Evolutionary conservation across 306 rosid species (phyloP).

Genomic region (Alnus glutinosa): DNA sequence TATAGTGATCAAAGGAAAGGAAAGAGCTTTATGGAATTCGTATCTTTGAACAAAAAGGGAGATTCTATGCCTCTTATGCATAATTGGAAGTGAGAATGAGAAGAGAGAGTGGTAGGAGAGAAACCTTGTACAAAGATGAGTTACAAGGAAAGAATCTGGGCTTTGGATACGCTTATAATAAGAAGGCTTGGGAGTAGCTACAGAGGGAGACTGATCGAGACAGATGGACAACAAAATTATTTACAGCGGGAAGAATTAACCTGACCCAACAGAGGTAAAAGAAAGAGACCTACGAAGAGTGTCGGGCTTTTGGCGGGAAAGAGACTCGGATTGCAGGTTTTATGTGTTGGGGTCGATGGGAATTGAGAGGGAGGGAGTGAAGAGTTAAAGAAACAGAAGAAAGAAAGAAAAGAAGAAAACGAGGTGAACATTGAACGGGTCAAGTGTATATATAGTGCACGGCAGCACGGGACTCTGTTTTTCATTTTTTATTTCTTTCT

Average conservation of each 20-base stretch:
- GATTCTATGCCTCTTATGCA: background rate
- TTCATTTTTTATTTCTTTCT: background rate
- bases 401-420: constrained; percentile 20
- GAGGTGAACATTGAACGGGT: background rate
- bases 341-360: background rate
- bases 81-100: background rate
- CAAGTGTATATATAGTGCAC: constrained; percentile 40
- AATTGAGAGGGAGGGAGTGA: background rate
- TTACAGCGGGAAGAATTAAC: background rate
- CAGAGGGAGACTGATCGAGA: background rate
- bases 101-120: constrained; percentile 6
- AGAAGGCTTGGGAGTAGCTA: background rate
- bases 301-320: constrained; percentile 42
- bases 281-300: background rate
- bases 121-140: background rate
- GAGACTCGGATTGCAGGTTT: background rate
- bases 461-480: constrained; percentile 15
- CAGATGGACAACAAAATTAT: background rate
- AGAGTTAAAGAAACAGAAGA: background rate
- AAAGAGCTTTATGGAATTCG: background rate
- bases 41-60: background rate
- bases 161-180: background rate
- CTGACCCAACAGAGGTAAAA: background rate
- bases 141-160: background rate
- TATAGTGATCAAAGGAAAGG: background rate